Evolutionary conservation across 1,284 basidiomycete species (phyloP), one percentile per base, ranked within the genome.

Genomic region (Rhodotorula sp.): DNA sequence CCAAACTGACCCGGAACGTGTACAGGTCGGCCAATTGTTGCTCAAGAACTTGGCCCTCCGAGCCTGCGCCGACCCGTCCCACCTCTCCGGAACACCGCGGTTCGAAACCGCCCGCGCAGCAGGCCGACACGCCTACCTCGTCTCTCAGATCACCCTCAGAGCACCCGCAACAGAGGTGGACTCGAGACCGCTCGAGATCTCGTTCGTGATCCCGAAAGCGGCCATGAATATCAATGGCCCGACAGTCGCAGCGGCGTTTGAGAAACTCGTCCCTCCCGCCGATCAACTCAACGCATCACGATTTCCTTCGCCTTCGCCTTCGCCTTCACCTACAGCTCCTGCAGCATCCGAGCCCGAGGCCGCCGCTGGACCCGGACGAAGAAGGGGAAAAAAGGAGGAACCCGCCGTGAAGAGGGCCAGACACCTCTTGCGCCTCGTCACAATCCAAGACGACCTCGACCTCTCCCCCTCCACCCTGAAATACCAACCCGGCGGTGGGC

Each of bases 191-290:
- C 52, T 74, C 21, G 66, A 74, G 39, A 56, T 74, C 21, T 59
- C 67, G 31, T 74, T 74, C 57, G 54, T 71, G 26, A 26, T 71
- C 5, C 72, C 72, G 3, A 69, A 66, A 26, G 62, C 62, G 20
- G 54, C 72, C 43, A 75, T 75, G 74, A 75, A 75, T 61, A 54
- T 75, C 34, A 62, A 39, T 7, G 74, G 74, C 0, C 64, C 71
- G 10, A 29, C 71, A 0, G 58, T 64, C 21, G 61, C 62, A 20
- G 43, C 56, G 0, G 31, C 65, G 5, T 46, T 51, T 12, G 20
- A 57, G 3, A 48, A 31, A 5, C 68, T 73, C 56, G 39, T 75
- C 10, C 58, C 60, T 3, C 61, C 68, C 18, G 5, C 29, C 4
- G n/a, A 46, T 5, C 47, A 8, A 51, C n/a, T 31, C n/a, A 23